Base-by-base conservation (phyloP, 495 filamentous ascomycete species). In the Penicillium soppii region DNA sequence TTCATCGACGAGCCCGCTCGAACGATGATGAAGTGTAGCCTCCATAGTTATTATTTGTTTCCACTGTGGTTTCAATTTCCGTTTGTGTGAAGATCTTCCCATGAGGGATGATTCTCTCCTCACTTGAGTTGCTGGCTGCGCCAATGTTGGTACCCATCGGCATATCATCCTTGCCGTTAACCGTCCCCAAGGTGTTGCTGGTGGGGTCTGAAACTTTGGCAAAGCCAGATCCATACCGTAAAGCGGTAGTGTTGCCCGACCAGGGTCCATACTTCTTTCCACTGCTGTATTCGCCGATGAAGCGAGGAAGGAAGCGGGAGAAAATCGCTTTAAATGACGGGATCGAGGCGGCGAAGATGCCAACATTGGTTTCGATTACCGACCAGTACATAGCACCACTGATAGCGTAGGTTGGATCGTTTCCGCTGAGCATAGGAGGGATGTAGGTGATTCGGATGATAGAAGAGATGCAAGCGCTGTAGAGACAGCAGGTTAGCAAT, bases 321-420 rank as follows among this genome's bases (percentile, higher is more conserved):
- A 67, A 65, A 37, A 73, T 73, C 19, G 70, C 68, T 25, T 73
- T 73, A 59, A 73, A 73, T 35, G 69, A 70, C 3, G 71, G 71
- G 22, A 75, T 73, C 23, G 68, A 75, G 27, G 67, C 56, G 20
- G 67, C 65, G 38, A 75, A 57, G 42, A 75, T 70, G 36, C 67
- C 71, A 47, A 75, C 52, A 61, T 75, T 72, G 56, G 68, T 70
- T 37, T 75, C 71, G 46, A 75, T 69, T 16, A 67, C 65, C 23
- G 71, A 75, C 71, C 71, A 75, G 54, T 72, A 72, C 70, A 73
- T 73, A 30, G 70, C 67, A 33, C 62, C 69, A 52, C 61, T 68
- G 51, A 70, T 70, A 25, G 61, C 71, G 54, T 68, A 71, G 29
- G 70, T 73, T 19, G 56, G 52, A 44, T 74, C 71, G 4, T 55